Conservation (phyloP, 495 filamentous ascomycete genomes). For the Penicillium pulvis region DNA sequence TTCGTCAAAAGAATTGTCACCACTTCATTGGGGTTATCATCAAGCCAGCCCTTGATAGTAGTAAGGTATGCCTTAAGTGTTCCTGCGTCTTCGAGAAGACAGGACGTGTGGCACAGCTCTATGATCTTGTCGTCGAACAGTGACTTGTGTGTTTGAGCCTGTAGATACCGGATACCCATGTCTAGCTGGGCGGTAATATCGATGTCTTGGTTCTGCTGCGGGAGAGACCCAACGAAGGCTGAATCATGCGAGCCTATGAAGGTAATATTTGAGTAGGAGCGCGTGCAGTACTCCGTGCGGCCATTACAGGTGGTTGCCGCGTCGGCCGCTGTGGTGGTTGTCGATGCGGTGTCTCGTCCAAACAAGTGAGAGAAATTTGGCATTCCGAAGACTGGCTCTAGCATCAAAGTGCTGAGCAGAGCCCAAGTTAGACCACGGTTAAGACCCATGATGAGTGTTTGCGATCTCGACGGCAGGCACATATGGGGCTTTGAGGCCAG, state of each 20-base stretch:
- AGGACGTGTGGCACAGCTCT: constrained; percentile 67
- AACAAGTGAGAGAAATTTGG: constrained; percentile 1
- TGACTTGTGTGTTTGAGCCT: constrained; percentile 65
- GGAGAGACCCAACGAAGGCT: constrained; percentile 61
- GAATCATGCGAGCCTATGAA: constrained; percentile 71
- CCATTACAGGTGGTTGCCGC: constrained; percentile 60
- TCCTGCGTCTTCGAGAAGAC: constrained; percentile 66
- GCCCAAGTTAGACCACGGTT: constrained; percentile 5
- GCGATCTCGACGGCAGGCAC: background rate
- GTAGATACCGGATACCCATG: constrained; percentile 68
- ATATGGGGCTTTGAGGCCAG: background rate
- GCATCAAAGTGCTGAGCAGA: constrained; percentile 16
- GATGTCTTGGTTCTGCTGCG: constrained; percentile 67
- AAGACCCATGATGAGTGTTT: constrained; percentile 9
- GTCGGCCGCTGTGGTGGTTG: constrained; percentile 4
- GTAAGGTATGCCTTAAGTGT: constrained; percentile 57
- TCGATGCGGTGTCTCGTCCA: constrained; percentile 6
- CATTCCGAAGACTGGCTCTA: constrained; percentile 8
- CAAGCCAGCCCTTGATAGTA: constrained; percentile 64
- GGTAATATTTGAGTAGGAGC: constrained; percentile 65
- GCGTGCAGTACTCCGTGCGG: constrained; percentile 60
- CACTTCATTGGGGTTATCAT: constrained; percentile 65
- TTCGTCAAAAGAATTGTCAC: constrained; percentile 72
- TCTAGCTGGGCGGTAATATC: constrained; percentile 65
- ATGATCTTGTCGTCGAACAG: constrained; percentile 46